Percentiles rank a stretch among this genome's conserved stretches.
Evolutionary conservation across 2,329 filamentous ascomycete genomes (phyloP).

Genomic region (Bipolaris zeicola): DNA sequence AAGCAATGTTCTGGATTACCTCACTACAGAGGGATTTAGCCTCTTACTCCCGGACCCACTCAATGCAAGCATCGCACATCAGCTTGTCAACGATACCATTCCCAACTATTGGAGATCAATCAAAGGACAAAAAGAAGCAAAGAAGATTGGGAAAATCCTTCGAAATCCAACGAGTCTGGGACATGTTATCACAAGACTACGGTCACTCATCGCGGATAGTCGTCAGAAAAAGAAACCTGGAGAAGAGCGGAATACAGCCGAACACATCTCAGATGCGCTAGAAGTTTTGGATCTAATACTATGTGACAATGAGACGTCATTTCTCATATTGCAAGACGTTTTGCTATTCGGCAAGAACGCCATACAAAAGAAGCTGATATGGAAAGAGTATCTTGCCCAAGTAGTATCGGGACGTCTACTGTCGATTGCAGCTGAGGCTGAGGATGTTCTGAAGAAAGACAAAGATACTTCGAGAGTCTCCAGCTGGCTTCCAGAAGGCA

Average conservation of each 20-base stretch:
- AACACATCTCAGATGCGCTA: conserved; percentile 50
- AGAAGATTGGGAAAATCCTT: conserved; percentile 67
- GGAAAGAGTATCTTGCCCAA: conserved; percentile 67
- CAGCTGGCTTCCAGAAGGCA: conserved; percentile 69
- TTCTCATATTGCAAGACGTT: conserved; percentile 55
- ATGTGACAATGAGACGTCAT: conserved; percentile 51
- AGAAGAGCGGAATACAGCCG: conserved; percentile 36
- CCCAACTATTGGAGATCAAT: conserved; percentile 76
- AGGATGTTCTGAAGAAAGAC: conserved; percentile 53
- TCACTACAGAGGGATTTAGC: conserved; percentile 58
- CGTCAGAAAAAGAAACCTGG: conserved; percentile 43
- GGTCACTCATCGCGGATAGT: conserved; percentile 58
- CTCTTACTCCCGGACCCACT: conserved; percentile 68
- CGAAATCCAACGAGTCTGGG: conserved; percentile 78
- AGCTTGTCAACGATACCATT: conserved; percentile 73
- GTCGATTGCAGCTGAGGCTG: conserved; percentile 64
- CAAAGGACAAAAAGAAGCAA: conserved; percentile 7
- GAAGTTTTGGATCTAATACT: conserved; percentile 53
- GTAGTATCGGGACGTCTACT: conserved; percentile 66
- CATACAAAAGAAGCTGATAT: conserved; percentile 59
- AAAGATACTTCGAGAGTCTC: conserved; percentile 18
- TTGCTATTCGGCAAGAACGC: conserved; percentile 46
- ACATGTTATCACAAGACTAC: conserved; percentile 73
- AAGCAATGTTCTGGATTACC: conserved; percentile 58
- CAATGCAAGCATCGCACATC: conserved; percentile 75